Conservation (phyloP, 257 asterid species). For the Ocimum tenuiflorum region DNA sequence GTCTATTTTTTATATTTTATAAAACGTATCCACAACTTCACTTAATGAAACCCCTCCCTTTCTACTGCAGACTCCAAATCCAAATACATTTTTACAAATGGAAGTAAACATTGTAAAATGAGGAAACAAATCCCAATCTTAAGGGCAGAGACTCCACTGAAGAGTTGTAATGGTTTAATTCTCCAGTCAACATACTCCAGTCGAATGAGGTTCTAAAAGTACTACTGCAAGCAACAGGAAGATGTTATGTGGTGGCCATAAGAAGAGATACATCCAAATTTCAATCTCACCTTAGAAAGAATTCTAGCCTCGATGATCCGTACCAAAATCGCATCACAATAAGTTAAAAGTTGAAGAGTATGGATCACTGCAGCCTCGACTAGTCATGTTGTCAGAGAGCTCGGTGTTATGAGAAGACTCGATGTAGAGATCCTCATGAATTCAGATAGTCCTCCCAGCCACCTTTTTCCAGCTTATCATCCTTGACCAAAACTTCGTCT, state of each 20-base stretch:
- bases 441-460: slow-evolving; percentile 84
- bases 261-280: neutral
- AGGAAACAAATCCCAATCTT: too few species aligned
- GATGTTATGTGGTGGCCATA: neutral
- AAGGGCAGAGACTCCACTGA: too few species aligned
- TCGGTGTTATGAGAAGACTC: neutral
- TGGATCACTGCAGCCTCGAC: too few species aligned
- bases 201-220: neutral
- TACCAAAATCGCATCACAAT: neutral
- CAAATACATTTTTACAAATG: too few species aligned
- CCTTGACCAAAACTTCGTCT: slow-evolving; percentile 77
- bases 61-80: too few species aligned
- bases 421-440: slow-evolving; percentile 22
- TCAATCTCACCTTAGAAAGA: neutral
- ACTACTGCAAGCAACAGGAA: neutral
- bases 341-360: too few species aligned
- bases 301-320: neutral
- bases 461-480: slow-evolving; percentile 50
- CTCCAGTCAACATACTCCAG: neutral
- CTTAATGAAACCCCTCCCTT: too few species aligned
- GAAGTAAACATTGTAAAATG: too few species aligned
- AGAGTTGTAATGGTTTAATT: too few species aligned
- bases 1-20: too few species aligned
- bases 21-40: too few species aligned
- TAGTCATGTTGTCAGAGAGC: too few species aligned